Evolutionary conservation across 2,329 filamentous ascomycete species (phyloP), one percentile per base, ranked within the genome.

Genomic region (Talaromyces amestolkiae): DNA sequence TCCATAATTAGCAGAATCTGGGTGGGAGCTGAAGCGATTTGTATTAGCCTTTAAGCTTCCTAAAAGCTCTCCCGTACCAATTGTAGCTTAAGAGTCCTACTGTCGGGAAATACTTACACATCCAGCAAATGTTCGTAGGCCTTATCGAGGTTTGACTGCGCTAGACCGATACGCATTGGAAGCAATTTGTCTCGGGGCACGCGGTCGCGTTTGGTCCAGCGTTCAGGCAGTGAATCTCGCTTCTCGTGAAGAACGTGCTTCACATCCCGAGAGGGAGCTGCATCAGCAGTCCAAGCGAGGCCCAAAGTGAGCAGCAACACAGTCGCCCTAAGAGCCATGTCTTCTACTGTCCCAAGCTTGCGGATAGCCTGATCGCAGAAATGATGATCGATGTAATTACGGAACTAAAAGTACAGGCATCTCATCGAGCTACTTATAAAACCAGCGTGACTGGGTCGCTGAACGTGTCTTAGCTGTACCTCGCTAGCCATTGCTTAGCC

Each of bases 1-100:
- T 17, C 79, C 80, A 68, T 77, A 83, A 9, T 74, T 78, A 17
- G 75, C 61, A 35, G 79, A 82, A 5, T 68, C 69, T 3, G 80
- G 81, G 63, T 81, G 72, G 5, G 80, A 63, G 43, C 63, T 65
- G 19, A 39, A 17, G 15, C 33, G 39, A 58, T 58, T 5, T 37
- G 39, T 39, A 58, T 37, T 58, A 58, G 35, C 6, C 22, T 15
- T 19, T 19, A 6, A 39, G 2, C 24, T 1, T 22, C 33, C 17
- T 5, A n/a, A 31, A 53, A n/a, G 9, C 15, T 31, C 24, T 11
- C 17, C 8, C 6, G 15, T 53, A 33, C 19, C 54, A 24, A 58
- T 9, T 17, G 54, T n/a, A 58, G 11, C 13, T 58, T 19, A 22
- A 15, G 22, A 24, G 13, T 3, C 10, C 3, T 35, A 9, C 17